phyloP scores from a whole-genome alignment of 2,329 filamentous ascomycete genomes.

The Xylariaceae sp. region DNA sequence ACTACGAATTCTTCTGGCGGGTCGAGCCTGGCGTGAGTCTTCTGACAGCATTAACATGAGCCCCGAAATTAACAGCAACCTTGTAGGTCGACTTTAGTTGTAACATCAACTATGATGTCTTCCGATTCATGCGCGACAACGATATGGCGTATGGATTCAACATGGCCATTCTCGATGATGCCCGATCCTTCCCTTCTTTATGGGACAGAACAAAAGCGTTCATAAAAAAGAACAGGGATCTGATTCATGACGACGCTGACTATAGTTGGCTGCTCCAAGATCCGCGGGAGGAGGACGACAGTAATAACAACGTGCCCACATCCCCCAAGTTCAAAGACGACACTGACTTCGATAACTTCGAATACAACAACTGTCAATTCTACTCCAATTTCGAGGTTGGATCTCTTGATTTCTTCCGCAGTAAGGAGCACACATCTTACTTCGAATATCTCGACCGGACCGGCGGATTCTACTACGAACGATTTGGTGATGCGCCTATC shows the following conservation, averaged over 20 bases:
- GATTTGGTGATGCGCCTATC: constrained; percentile 44
- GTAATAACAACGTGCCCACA: background rate
- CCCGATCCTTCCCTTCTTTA: constrained; percentile 39
- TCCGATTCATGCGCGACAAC: constrained; percentile 78
- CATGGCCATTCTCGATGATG: constrained; percentile 43
- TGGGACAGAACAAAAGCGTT: constrained; percentile 44
- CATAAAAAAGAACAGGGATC: constrained; percentile 39
- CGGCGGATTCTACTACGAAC: constrained; percentile 45
- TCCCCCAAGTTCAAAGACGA: constrained; percentile 7
- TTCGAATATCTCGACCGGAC: constrained; percentile 45
- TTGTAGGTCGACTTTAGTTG: constrained; percentile 51
- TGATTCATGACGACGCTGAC: constrained; percentile 45
- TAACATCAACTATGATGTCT: constrained; percentile 75
- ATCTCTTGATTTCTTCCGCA: constrained; percentile 46
- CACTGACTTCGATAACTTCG: constrained; percentile 28
- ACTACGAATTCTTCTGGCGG: constrained; percentile 57
- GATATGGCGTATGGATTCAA: constrained; percentile 72
- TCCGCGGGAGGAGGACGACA: constrained; percentile 16
- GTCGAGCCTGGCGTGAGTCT: constrained; percentile 54
- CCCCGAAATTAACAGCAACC: constrained; percentile 15
- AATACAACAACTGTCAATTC: constrained; percentile 47
- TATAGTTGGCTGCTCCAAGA: constrained; percentile 43
- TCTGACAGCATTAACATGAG: background rate
- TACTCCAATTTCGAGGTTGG: constrained; percentile 53
- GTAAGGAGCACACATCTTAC: constrained; percentile 41